Evolutionary conservation across 495 filamentous ascomycete genomes (phyloP).

Genomic region (Penicillium daleae): DNA sequence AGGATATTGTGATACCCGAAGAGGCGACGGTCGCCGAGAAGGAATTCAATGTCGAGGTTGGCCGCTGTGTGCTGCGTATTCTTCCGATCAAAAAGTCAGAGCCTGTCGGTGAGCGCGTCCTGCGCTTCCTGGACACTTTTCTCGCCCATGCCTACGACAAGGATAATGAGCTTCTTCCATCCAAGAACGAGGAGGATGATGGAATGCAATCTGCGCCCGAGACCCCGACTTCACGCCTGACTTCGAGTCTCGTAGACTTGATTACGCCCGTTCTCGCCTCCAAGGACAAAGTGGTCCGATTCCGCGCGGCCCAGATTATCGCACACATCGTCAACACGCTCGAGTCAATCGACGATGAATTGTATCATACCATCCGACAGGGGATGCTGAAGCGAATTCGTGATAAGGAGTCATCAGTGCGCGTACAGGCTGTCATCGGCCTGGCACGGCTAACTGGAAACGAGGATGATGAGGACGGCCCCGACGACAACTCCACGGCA

Average conservation of each 20-base stretch:
- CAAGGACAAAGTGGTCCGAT: slow-evolving; percentile 92
- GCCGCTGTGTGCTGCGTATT: slow-evolving; percentile 77
- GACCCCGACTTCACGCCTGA: slow-evolving; percentile 80
- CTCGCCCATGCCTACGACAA: slow-evolving; percentile 82
- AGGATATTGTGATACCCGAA: slow-evolving; percentile 45
- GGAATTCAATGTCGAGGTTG: slow-evolving; percentile 85
- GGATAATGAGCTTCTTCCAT: slow-evolving; percentile 54
- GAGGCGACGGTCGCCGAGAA: slow-evolving; percentile 72
- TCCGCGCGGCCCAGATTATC: slow-evolving; percentile 85
- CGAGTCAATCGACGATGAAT: slow-evolving; percentile 84
- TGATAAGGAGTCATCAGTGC: slow-evolving; percentile 90
- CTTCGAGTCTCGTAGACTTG: slow-evolving; percentile 67
- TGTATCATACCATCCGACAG: slow-evolving; percentile 78
- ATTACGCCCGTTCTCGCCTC: slow-evolving; percentile 71
- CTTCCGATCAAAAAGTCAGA: slow-evolving; percentile 92
- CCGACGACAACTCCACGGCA: slow-evolving; percentile 64
- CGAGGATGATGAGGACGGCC: slow-evolving; percentile 71
- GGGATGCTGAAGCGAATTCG: slow-evolving; percentile 81
- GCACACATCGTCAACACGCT: slow-evolving; percentile 88
- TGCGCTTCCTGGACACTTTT: slow-evolving; percentile 86
- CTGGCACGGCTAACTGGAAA: slow-evolving; percentile 83
- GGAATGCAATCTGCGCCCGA: slow-evolving; percentile 69
- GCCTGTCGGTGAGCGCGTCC: slow-evolving; percentile 78
- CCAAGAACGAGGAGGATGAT: slow-evolving; percentile 42
- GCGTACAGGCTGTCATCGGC: slow-evolving; percentile 91